These are phyloP conservation scores for Globisporangium nodosum DNA, from an alignment of 352 stramenopile genomes.

Conservation along the genomic window DNA sequence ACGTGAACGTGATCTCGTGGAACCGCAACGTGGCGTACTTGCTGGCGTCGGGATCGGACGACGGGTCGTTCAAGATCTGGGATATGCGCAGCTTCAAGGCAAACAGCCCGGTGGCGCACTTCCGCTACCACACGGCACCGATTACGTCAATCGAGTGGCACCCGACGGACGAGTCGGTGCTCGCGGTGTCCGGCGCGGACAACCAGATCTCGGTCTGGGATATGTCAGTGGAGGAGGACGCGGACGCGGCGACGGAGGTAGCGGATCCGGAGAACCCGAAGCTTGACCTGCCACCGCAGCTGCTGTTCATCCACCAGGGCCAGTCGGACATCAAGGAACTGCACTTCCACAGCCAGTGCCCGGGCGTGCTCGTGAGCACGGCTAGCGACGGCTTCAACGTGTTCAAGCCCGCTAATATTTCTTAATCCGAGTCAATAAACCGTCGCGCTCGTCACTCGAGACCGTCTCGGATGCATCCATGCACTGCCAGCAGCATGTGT, in stretches of 20 bases:
- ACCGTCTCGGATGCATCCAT: background rate
- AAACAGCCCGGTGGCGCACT: conserved; percentile 90
- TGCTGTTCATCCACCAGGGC: conserved; percentile 99
- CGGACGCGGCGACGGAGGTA: conserved; percentile 51
- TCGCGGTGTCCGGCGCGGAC: conserved; percentile 92
- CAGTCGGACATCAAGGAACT: conserved; percentile 98
- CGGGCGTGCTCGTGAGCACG: conserved; percentile 95
- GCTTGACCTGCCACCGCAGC: conserved; percentile 94
- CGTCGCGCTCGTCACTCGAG: background rate
- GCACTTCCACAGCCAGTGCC: conserved; percentile 99
- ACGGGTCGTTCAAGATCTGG: conserved; percentile 97
- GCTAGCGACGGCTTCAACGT: conserved; percentile 96
- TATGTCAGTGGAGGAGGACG: conserved; percentile 98
- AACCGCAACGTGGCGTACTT: conserved; percentile 97
- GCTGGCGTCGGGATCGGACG: conserved; percentile 96
- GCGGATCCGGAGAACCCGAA: conserved; percentile 45
- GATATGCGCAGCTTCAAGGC: conserved; percentile 93
- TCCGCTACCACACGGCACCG: conserved; percentile 93
- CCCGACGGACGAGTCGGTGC: conserved; percentile 98
- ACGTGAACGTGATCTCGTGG: conserved; percentile 99
- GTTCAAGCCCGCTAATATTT: conserved; percentile 96
- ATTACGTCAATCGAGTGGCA: conserved; percentile 99
- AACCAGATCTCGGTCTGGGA: conserved; percentile 98
- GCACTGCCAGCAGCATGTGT: background rate
- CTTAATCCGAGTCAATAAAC: conserved; percentile 32